Base-by-base conservation (phyloP, 2,329 filamentous ascomycete genomes). In the Harringtonia aguacate region DNA sequence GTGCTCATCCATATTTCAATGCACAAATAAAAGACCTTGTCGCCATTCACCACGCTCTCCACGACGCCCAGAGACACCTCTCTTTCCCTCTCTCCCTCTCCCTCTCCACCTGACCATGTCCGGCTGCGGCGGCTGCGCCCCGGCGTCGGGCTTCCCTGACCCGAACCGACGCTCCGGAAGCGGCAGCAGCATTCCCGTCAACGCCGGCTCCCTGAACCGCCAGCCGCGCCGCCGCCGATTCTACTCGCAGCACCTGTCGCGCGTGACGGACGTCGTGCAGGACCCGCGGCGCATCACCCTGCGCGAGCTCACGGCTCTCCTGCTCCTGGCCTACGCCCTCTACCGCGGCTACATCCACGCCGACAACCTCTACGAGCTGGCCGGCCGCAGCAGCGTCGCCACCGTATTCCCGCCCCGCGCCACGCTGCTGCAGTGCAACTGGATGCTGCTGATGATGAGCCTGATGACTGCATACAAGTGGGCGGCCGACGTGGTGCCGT, bases 211-310 rank as follows among this genome's bases (percentile, higher is more conserved):
- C 33, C n/a, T 17, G 37, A 20, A 17, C 14, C 30, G 33, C 39
- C n/a, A 24, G 22, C 21, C 9, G 18, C 46, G 48, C 13, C 51
- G 52, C n/a, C 38, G 29, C 17, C 40, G 45, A 31, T 50, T 47
- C 41, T 50, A 44, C 48, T 50, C 36, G 30, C 22, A 4, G 9
- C 46, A 35, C 21, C 45, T 54, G 4, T 34, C 48, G 22, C 52
- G 50, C 37, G 43, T 36, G 21, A 52, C 52, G 2, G 35, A 34
- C 18, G 10, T 53, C n/a, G 10, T 50, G 13, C 48, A 49, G 34
- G 15, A 46, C 18, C 52, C 52, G 15, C n/a, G 12, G 4, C 17
- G 30, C 28, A 47, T 51, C 24, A 39, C 38, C n/a, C 44, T 47
- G 14, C 51, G 50, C 42, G 52, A 54, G 41, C 4, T 46, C 8